A percentile compares a stretch with the other conserved stretches of the same genome.
Conservation (phyloP, 768 basidiomycete species). For the Rhizopogon roseolus region DNA sequence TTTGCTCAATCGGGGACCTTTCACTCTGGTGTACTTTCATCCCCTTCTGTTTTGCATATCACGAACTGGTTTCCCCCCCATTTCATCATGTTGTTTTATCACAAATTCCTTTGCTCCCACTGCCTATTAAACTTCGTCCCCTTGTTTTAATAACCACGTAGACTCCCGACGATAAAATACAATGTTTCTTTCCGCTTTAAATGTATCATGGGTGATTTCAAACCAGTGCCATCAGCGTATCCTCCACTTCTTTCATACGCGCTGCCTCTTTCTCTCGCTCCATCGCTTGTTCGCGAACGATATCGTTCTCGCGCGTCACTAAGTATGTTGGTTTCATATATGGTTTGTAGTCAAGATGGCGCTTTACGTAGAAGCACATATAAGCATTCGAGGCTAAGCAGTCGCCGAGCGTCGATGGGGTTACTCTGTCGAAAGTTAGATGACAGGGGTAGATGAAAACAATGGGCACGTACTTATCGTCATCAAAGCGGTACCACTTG, state of each 20-base stretch:
- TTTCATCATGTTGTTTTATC: conserved; percentile 1
- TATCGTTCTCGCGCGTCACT: conserved; percentile 59
- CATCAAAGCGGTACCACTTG: conserved; percentile 93
- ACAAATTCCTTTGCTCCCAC: conserved; percentile 1
- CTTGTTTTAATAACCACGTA: conserved; percentile 1
- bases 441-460: conserved; percentile 2
- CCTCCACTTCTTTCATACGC: conserved; percentile 57
- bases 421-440: conserved; percentile 46
- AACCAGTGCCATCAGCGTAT: conserved; percentile 51
- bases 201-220: conserved; percentile 1
- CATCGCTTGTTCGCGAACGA: conserved; percentile 53
- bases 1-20: not conserved
- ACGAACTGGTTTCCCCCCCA: conserved; percentile 1
- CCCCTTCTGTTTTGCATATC: conserved; percentile 2
- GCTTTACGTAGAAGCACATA: conserved; percentile 95
- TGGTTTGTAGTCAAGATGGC: conserved; percentile 80
- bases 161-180: not conserved
- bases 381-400: conserved; percentile 77
- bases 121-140: not conserved
- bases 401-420: conserved; percentile 58
- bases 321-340: conserved; percentile 65
- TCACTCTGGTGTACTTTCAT: not conserved
- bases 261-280: conserved; percentile 51
- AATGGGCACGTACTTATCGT: conserved; percentile 67
- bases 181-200: conserved; percentile 3